Evolutionary conservation across 108 stramenopile species (phyloP).

Genomic region (Fistulifera solaris): DNA sequence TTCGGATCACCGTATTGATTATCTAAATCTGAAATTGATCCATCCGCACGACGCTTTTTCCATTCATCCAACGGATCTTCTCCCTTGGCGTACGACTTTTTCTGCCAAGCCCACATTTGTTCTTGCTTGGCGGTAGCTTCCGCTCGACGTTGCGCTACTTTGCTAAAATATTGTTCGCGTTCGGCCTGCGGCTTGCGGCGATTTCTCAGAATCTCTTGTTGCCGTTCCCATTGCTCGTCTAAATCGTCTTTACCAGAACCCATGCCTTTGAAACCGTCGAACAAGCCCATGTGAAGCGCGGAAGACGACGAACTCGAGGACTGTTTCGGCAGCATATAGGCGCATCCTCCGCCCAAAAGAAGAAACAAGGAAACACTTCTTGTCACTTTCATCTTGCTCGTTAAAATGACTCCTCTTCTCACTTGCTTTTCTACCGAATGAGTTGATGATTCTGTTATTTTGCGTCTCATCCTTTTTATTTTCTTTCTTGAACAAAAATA

Average conservation of each 20-base stretch:
- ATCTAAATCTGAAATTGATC: conserved; percentile 72
- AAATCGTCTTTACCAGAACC: conserved; percentile 37
- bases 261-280: conserved; percentile 34
- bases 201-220: conserved; percentile 63
- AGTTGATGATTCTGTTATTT: too few species aligned
- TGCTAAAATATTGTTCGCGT: conserved; percentile 67
- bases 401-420: too few species aligned
- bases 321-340: too few species aligned
- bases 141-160: conserved; percentile 55
- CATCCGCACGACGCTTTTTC: conserved; percentile 66
- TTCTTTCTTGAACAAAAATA: too few species aligned
- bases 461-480: too few species aligned
- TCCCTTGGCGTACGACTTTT: conserved; percentile 64
- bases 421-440: too few species aligned
- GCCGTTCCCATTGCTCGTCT: conserved; percentile 65
- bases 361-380: too few species aligned
- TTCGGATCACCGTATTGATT: conserved; percentile 81
- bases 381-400: too few species aligned
- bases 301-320: not conserved
- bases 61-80: conserved; percentile 83
- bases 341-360: too few species aligned
- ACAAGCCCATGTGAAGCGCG: conserved; percentile 23
- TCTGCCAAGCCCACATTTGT: conserved; percentile 86
- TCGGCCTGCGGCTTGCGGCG: conserved; percentile 50
- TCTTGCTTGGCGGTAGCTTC: conserved; percentile 61